phyloP scores from a whole-genome alignment of 768 basidiomycete species.

The Agaricus sinodeliciosus region DNA sequence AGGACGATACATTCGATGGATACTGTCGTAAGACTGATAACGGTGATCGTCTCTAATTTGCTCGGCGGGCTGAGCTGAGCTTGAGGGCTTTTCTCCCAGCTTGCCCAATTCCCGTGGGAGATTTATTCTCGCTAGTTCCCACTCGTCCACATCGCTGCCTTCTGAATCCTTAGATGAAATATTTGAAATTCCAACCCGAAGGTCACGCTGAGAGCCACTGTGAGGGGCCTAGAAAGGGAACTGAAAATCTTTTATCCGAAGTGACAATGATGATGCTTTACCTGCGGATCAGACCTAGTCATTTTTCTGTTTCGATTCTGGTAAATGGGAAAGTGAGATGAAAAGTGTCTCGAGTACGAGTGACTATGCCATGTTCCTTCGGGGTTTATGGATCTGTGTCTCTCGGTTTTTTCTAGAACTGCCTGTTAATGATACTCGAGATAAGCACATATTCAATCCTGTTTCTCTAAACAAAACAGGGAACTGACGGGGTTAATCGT shows the following conservation, averaged over 20 bases:
- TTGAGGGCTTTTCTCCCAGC: conserved; percentile 1
- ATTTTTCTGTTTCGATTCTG: background rate
- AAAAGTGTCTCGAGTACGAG: background rate
- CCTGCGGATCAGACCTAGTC: background rate
- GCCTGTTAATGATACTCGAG: background rate
- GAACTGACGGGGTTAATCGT: conserved; percentile 2
- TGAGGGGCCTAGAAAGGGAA: conserved; percentile 3
- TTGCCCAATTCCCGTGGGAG: conserved; percentile 6
- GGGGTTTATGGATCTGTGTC: conserved; percentile 1
- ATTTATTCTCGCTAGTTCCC: background rate
- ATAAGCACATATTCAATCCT: background rate
- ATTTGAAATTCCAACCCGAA: background rate
- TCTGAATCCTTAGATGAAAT: background rate
- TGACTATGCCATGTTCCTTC: conserved; percentile 9
- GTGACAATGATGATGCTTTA: background rate
- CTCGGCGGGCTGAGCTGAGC: conserved; percentile 6
- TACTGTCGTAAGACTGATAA: background rate
- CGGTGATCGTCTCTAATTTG: conserved; percentile 2
- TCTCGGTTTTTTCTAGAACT: background rate
- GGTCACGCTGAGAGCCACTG: background rate
- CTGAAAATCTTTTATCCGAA: background rate
- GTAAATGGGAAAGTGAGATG: background rate
- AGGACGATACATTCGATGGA: background rate
- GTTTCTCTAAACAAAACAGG: background rate
- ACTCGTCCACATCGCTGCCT: background rate